Conservation (phyloP, 352 stramenopile species). For the Achlya hypogyna region DNA sequence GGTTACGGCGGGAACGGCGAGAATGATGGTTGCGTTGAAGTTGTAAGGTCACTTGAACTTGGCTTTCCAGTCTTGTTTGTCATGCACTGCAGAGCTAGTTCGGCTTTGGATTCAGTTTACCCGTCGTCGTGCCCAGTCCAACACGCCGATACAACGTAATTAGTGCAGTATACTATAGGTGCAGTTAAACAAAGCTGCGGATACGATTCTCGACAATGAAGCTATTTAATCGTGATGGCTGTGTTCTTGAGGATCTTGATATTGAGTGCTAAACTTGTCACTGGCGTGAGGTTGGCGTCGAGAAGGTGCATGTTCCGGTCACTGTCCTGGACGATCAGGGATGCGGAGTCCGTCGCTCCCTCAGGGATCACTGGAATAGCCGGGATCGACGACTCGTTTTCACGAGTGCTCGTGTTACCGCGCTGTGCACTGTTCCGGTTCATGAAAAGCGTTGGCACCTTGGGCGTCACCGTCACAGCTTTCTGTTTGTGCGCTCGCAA, state of each 20-base stretch:
- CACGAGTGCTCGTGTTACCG: too few relatives aligned
- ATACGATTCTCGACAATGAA: background rate
- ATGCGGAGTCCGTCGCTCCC: background rate
- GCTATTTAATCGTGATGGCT: background rate
- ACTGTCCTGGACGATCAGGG: background rate
- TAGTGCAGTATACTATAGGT: background rate
- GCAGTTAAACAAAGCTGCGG: background rate
- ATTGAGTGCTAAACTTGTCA: slow-evolving; percentile 14
- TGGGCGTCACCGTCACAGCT: background rate
- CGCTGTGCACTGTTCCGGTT: too few relatives aligned
- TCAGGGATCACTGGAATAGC: background rate
- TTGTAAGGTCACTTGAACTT: background rate
- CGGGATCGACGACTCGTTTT: background rate
- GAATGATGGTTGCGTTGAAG: too few relatives aligned
- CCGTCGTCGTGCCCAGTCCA: too few relatives aligned
- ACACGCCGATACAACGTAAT: too few relatives aligned
- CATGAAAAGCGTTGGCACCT: too few relatives aligned
- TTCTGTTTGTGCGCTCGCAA: slow-evolving; percentile 3
- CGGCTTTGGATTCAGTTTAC: too few relatives aligned
- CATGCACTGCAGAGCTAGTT: too few relatives aligned
- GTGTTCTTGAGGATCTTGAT: slow-evolving; percentile 16
- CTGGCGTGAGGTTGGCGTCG: background rate
- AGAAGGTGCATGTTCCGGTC: slow-evolving; percentile 1
- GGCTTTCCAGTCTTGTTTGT: too few relatives aligned
- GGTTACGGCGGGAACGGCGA: too few relatives aligned